Conservation (phyloP, 2,329 filamentous ascomycete genomes). For the Monilinia fructigena region DNA sequence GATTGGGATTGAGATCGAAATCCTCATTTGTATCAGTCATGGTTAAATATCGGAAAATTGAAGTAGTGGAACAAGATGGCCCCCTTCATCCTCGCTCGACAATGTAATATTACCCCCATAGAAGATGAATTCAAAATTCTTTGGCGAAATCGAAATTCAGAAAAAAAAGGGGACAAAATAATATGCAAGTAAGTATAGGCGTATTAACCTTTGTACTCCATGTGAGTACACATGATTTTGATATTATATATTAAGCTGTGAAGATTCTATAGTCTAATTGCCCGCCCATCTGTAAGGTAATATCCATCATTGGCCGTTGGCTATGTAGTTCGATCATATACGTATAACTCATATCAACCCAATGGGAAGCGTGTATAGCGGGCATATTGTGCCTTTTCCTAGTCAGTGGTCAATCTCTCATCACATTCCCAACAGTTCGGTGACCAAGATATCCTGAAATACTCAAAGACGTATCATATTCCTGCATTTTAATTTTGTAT, state of each 20-base stretch:
- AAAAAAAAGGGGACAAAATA: background rate
- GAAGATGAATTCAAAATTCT: background rate
- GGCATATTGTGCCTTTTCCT: background rate
- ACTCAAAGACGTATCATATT: background rate
- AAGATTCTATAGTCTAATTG: background rate
- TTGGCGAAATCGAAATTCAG: background rate
- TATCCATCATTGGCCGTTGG: background rate
- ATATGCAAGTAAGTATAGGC: background rate
- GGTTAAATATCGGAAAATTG: too few species aligned
- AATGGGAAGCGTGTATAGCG: background rate
- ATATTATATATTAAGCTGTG: slow-evolving; percentile 7
- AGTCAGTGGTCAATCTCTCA: too few species aligned
- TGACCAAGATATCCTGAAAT: background rate
- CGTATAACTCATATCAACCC: background rate
- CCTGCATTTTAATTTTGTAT: background rate
- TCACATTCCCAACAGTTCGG: background rate
- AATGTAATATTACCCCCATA: too few species aligned
- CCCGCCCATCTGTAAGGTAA: background rate
- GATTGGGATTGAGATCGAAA: too few species aligned
- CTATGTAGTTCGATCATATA: background rate
- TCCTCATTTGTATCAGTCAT: too few species aligned
- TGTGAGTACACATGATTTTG: background rate
- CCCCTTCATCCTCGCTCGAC: too few species aligned
- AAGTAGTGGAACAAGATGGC: too few species aligned
- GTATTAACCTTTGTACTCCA: background rate